Evolutionary conservation across 345 rosid genomes (phyloP), one percentile per base, ranked within the genome.

Genomic region (Passiflora organensis): DNA sequence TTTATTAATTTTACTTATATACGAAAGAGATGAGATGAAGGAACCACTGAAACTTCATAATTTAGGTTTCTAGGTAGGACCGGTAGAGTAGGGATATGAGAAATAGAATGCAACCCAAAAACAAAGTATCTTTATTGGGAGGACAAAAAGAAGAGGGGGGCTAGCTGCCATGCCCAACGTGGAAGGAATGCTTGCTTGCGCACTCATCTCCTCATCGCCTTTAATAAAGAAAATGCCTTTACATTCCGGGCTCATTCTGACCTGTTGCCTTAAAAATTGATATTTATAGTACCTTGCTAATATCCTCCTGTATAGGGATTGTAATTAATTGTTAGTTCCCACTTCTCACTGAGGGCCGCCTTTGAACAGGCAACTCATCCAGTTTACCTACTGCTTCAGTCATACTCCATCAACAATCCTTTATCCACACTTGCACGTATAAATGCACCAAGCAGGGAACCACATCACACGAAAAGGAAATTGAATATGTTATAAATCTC

Each of bases 371-470:
- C 22, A 23, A 21, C 50, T 23, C 50, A 20, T 28, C 3, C 34
- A 28, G 8, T 28, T 8, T 48, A 14, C 13, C 51, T 14, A 22
- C 13, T 48, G 22, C 51, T 13, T 48, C 28, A 48, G 51, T 48
- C 51, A 48, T 6, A 23, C 32, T 48, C 16, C 51, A 48, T 25
- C 51, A 23, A 48, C 13, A n/a, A 48, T 43, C 22, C 32, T 48
- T 10, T 23, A 12, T 28, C 14, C 51, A 6, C 28, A 20, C 51
- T 28, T 12, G 8, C 32, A 23, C 51, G 2, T 5, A 13, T 48
- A 48, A 20, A 48, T 48, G 24, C 8, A 10, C 2, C 34, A 13
- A 13, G 51, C 17, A 16, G 25, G 12, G 1, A 14, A 2, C n/a
- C 18, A 19, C 5, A 6, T 25, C 51, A 48, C 51, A 23, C 8